phyloP scores from a whole-genome alignment of 148 eudicot species.

The Chenopodium suecicum region DNA sequence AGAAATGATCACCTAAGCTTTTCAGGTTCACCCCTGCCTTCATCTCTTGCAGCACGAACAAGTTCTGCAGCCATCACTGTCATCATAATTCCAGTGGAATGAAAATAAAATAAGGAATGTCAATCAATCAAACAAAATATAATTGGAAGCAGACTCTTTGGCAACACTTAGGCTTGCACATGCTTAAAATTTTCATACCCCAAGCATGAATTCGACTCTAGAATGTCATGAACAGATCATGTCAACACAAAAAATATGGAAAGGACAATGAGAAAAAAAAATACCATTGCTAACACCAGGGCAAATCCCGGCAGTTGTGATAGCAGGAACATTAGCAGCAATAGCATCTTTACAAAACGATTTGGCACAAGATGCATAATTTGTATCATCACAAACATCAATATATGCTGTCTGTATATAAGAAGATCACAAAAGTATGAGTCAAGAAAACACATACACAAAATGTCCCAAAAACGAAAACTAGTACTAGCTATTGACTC shows the following conservation, averaged over 20 bases:
- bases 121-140: not conserved
- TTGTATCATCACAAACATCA: slow-evolving; percentile 96
- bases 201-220: not conserved
- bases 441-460: not conserved
- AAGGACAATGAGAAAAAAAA: slow-evolving; percentile 8
- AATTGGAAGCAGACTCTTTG: not conserved
- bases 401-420: slow-evolving; percentile 77
- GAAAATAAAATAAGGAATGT: not conserved
- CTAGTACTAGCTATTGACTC: not conserved
- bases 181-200: not conserved
- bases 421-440: slow-evolving; percentile 9
- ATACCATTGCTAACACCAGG: slow-evolving; percentile 99
- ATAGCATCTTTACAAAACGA: slow-evolving; percentile 66
- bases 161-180: not conserved
- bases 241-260: not conserved
- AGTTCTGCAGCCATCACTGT: slow-evolving; percentile 99
- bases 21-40: slow-evolving; percentile 69
- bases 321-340: slow-evolving; percentile 80
- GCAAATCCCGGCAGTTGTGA: slow-evolving; percentile 95
- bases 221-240: not conserved
- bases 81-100: slow-evolving; percentile 14
- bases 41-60: slow-evolving; percentile 72
- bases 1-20: slow-evolving; percentile 59
- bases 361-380: slow-evolving; percentile 75
- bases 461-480: not conserved